Evolutionary conservation across 345 rosid species (phyloP), one percentile per base, ranked within the genome.

Genomic region (Mercurialis annua): DNA sequence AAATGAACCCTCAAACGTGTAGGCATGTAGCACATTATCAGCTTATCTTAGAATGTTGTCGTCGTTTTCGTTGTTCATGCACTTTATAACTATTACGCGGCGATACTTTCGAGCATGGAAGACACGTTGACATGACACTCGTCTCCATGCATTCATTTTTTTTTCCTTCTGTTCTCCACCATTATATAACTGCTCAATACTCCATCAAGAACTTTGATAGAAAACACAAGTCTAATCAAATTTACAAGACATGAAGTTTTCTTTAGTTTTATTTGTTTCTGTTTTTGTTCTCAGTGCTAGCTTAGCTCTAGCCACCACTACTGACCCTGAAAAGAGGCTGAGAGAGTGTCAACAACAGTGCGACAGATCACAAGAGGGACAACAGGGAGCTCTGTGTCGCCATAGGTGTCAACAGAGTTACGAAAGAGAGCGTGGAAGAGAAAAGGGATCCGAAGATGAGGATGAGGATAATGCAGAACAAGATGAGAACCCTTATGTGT

Each of bases 271-370:
- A 5, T 16, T 74, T 50, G 31, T 80, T 8, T 44, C 77, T 52
- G 49, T 74, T 44, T 26, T 71, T 55, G 51, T 70, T 64, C 54
- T 80, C 20, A 67, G 42, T 31, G 23, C 75, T 29, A 54, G 68
- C 62, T 38, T 66, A 20, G 71, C 84, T 63, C 11, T 65, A 16
- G 86, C 78, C 17, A 59, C 17, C 10, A 69, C 64, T n/a, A 62
- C 3, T 15, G 75, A 69, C n/a, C 49, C 61, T 18, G 36, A 64
- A 53, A 61, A 64, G 74, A 70, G n/a, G 36, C 47, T 80, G 52
- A 52, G 40, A 15, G 59, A 56, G 31, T 85, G 87, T 77, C 73
- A 47, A 71, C n/a, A 33, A 55, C 68, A 62, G 36, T 80, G 87
- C 65, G 71, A 59, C 31, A 30, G 68, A 4, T 59, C 43, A 52